Percentiles rank a stretch among this genome's conserved stretches.
Evolutionary conservation across 768 basidiomycete genomes (phyloP).

Genomic region (Lactarius tabidus): DNA sequence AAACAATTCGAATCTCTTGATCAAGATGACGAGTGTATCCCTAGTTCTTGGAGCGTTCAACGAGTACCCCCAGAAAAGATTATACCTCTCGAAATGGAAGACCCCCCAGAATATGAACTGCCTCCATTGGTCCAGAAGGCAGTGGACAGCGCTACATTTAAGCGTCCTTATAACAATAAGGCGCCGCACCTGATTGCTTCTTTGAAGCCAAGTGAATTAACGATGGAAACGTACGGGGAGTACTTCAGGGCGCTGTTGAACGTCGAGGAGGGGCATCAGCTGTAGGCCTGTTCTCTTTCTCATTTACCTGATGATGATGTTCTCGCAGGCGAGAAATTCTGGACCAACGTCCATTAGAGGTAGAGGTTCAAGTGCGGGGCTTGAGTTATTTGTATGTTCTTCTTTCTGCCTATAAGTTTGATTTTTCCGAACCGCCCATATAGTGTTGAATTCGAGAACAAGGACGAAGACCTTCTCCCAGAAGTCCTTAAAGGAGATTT

Average conservation of each 20-base stretch:
- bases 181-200: neutral
- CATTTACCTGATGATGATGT: constrained; percentile 34
- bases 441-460: constrained; percentile 12
- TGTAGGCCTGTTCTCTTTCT: constrained; percentile 35
- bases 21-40: neutral
- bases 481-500: constrained; percentile 14
- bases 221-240: constrained; percentile 2
- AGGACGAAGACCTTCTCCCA: constrained; percentile 16
- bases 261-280: constrained; percentile 41
- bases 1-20: neutral
- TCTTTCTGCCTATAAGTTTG: no score
- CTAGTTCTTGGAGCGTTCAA: neutral
- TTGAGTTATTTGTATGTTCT: neutral
- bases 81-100: neutral
- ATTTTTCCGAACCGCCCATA: neutral
- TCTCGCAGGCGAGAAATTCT: constrained; percentile 1
- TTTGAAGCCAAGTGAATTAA: neutral
- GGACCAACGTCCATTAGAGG: neutral
- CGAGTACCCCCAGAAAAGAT: constrained; percentile 6
- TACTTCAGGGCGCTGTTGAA: constrained; percentile 13
- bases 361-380: neutral
- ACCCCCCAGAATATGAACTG: constrained; percentile 8
- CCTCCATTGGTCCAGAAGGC: neutral
- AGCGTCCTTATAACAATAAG: neutral
- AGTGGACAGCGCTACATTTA: neutral